These are phyloP conservation scores for Schizophyllum commune DNA, from an alignment of 1,284 basidiomycete genomes.

Conservation along the genomic window DNA sequence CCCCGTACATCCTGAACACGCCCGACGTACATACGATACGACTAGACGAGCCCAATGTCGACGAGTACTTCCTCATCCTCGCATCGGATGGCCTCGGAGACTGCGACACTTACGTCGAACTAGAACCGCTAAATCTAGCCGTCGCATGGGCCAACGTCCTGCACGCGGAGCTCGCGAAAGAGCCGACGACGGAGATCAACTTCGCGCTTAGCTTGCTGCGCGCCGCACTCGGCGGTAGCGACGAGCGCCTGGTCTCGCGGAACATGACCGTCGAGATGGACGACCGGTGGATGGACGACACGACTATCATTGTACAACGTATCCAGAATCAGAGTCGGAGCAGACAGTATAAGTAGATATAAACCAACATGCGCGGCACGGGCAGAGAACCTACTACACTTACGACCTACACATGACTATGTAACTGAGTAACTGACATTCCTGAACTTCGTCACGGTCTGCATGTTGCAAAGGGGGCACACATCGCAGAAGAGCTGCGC, in stretches of 20 bases:
- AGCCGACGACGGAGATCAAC: conserved; percentile 21
- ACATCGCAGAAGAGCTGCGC: conserved; percentile 56
- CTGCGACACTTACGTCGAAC: conserved; percentile 9
- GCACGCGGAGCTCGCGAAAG: conserved; percentile 6
- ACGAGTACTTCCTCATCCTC: conserved; percentile 10
- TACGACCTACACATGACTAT: neutral
- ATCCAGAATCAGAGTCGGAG: neutral
- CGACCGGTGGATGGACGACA: conserved; percentile 63
- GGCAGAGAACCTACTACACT: neutral
- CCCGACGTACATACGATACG: conserved; percentile 11
- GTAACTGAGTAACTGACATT: neutral
- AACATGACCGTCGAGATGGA: conserved; percentile 57
- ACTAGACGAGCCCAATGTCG: neutral
- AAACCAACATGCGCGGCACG: neutral
- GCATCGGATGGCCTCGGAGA: conserved; percentile 12
- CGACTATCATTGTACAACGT: conserved; percentile 44
- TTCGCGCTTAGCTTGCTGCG: conserved; percentile 46
- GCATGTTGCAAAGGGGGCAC: conserved; percentile 48
- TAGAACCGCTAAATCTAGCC: conserved; percentile 9
- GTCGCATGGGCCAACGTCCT: conserved; percentile 4
- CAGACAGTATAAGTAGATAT: neutral
- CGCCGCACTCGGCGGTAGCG: conserved; percentile 49
- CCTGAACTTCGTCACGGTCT: neutral
- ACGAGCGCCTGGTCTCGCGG: conserved; percentile 42
- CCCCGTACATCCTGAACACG: conserved; percentile 11